These are phyloP conservation scores for Lactarius akahatsu DNA, from an alignment of 768 basidiomycete genomes.

Conservation along the genomic window DNA sequence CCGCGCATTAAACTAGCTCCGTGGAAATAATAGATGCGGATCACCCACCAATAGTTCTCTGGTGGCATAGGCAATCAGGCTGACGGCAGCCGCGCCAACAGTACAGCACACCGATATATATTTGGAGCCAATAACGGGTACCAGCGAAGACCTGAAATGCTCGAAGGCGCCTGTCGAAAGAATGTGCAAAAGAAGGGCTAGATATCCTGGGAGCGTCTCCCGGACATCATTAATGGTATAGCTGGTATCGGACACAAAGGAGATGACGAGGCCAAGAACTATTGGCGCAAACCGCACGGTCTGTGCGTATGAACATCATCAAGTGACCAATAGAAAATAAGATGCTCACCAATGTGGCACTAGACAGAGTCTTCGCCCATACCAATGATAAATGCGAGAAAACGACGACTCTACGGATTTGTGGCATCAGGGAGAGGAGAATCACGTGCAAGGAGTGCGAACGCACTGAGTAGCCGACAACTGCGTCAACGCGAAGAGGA, in stretches of 20 bases:
- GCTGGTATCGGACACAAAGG: constrained; percentile 55
- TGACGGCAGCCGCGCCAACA: constrained; percentile 61
- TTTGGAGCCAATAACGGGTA: constrained; percentile 56
- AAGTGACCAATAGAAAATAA: constrained; percentile 1
- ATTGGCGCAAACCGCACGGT: constrained; percentile 51
- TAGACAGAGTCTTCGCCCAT: constrained; percentile 59
- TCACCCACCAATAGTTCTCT: constrained; percentile 55
- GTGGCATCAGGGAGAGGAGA: constrained; percentile 15
- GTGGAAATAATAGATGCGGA: background rate
- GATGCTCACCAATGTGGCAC: constrained; percentile 46
- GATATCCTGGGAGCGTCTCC: constrained; percentile 60
- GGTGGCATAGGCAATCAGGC: constrained; percentile 64
- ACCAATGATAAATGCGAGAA: constrained; percentile 68
- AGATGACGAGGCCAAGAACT: constrained; percentile 49
- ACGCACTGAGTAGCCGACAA: constrained; percentile 65
- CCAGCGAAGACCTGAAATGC: constrained; percentile 57
- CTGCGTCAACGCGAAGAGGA: constrained; percentile 68
- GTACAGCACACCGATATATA: constrained; percentile 56
- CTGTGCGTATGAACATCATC: constrained; percentile 36
- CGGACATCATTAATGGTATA: constrained; percentile 44
- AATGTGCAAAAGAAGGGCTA: constrained; percentile 59
- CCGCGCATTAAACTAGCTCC: background rate
- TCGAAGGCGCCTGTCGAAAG: constrained; percentile 61
- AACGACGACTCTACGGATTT: constrained; percentile 57
- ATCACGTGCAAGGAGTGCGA: background rate